Percentiles rank a stretch among this genome's conserved stretches.
These are phyloP conservation scores for Scleroderma citrinum DNA, from an alignment of 768 basidiomycete species.

Conservation along the genomic window DNA sequence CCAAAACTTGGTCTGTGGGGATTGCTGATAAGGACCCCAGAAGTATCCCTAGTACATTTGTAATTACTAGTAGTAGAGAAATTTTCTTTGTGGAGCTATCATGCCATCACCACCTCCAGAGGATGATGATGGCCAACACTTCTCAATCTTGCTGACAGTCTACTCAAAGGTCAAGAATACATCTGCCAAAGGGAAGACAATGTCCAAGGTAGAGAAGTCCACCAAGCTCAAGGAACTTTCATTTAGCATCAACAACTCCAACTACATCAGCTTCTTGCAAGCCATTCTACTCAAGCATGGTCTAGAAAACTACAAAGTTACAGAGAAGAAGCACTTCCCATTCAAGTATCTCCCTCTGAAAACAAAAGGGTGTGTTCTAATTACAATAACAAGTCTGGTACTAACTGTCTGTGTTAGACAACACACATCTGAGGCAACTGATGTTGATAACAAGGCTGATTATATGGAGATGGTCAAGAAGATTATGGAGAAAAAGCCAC, in stretches of 20 bases:
- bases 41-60: neutral
- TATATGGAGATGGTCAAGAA: slow-evolving; percentile 15
- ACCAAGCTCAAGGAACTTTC: neutral
- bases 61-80: neutral
- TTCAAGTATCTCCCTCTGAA: slow-evolving; percentile 9
- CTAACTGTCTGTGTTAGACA: neutral
- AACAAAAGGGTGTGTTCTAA: neutral
- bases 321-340: slow-evolving; percentile 16
- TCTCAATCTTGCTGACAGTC: neutral
- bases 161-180: neutral
- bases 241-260: neutral
- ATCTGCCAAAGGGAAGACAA: neutral
- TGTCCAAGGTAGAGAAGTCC: neutral
- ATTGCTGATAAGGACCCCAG: neutral
- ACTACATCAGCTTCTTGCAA: neutral
- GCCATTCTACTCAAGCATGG: neutral
- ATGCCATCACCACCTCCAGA: neutral
- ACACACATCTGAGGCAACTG: neutral
- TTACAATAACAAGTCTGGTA: neutral
- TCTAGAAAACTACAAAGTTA: slow-evolving; percentile 2
- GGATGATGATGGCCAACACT: neutral
- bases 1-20: too few relatives aligned
- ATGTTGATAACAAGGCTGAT: neutral
- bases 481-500: neutral
- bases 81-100: neutral